Evolutionary conservation across 176 grass and related monocot genomes (phyloP).

Genomic region (Oropetium thomaeum): DNA sequence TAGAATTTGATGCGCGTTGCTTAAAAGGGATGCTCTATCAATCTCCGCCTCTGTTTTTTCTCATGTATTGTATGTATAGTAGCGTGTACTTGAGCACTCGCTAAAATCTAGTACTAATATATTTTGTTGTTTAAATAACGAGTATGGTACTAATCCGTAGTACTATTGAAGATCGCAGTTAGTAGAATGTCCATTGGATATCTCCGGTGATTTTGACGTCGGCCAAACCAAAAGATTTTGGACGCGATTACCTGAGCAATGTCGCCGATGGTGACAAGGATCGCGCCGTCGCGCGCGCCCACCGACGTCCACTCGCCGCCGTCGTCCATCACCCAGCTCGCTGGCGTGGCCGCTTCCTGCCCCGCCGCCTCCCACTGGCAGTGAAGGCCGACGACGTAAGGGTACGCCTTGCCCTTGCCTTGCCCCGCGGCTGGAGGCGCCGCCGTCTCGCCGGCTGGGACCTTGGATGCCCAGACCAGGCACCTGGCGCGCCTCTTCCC

Average conservation of each 20-base stretch:
- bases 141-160: not conserved
- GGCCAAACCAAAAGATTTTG: constrained; percentile 6
- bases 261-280: constrained; percentile 78
- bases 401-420: constrained; percentile 51
- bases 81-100: not conserved
- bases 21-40: not conserved
- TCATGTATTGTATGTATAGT: too few species aligned
- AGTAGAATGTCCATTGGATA: not conserved
- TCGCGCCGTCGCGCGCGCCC: constrained; percentile 27
- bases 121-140: not conserved
- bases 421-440: constrained; percentile 19
- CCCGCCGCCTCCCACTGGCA: constrained; percentile 42
- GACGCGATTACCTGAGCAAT: constrained; percentile 72
- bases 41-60: not conserved
- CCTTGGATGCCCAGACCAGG: constrained; percentile 56
- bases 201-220: not conserved
- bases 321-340: constrained; percentile 50
- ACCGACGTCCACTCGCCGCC: constrained; percentile 44
- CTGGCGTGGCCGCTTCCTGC: constrained; percentile 15
- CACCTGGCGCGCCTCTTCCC: constrained; percentile 59
- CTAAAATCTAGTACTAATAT: not conserved
- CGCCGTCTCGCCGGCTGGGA: constrained; percentile 17
- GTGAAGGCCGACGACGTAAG: constrained; percentile 59
- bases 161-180: not conserved
- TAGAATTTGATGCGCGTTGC: constrained; percentile 27